Evolutionary conservation across 2,329 filamentous ascomycete genomes (phyloP), one percentile per base, ranked within the genome.

Genomic region (Akanthomyces uredinophilus): DNA sequence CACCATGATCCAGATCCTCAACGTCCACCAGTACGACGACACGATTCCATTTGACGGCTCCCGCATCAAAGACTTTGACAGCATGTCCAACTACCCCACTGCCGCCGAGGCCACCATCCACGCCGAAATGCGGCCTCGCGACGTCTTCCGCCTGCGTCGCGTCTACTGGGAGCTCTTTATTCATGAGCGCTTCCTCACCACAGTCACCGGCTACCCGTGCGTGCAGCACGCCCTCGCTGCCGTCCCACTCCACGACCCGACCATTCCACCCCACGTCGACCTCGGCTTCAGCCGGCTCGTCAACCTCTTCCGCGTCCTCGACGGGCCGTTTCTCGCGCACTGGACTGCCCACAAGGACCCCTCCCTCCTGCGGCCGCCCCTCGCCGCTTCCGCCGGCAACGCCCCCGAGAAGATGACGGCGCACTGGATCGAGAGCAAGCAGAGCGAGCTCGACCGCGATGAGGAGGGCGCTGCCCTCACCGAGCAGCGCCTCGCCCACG

Each of bases 151-250:
- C 18, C 57, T 64, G 11, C 80, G 83, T 64, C 74, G 82, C 3
- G 69, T 83, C 1, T 84, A 84, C 68, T 85, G 82, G 81, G 77
- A 83, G 64, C 77, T 77, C 14, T 84, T 80, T 65, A 81, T 85
- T 37, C 81, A 84, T 63, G 83, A 85, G 67, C 78, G 83, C 18
- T 85, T 84, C 67, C 67, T 82, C n/a, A 79, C 79, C 39, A 78
- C 84, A 29, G 72, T 80, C 4, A 77, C 81, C 44, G 81, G 81
- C 49, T 78, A 78, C 5, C 74, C 75, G 1, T 72, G 73, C 32
- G 68, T 72, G 18, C 67, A 78, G 63, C 66, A 67, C 10, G 71
- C 74, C 0, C 70, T 78, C 7, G 61, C 65, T 18, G 69, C 69
- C 4, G 65, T 72, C 20, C 74, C 73, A 1, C 50, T 68, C 2